A percentile compares a stretch with the other conserved stretches of the same genome.
phyloP scores from a whole-genome alignment of 345 rosid species.

The Linum tenue region DNA sequence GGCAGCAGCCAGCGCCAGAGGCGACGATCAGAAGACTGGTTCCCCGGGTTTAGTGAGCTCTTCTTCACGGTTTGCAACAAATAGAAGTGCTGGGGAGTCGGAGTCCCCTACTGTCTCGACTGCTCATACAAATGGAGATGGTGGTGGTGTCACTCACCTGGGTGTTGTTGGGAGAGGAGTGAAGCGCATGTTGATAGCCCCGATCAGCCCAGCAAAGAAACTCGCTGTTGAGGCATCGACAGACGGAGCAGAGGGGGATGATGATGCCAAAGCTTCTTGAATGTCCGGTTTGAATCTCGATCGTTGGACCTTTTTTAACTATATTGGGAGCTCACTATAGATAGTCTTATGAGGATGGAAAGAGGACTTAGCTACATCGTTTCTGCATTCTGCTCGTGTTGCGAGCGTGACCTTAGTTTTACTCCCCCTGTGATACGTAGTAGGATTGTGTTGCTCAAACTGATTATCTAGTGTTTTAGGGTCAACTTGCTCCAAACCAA shows the following conservation, averaged over 20 bases:
- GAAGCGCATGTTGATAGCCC: constrained; percentile 55
- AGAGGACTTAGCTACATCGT: no score
- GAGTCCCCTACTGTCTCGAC: constrained; percentile 68
- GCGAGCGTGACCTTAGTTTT: no score
- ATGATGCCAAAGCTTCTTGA: no score
- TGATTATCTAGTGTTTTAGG: no score
- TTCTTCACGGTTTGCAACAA: constrained; percentile 42
- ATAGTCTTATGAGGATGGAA: no score
- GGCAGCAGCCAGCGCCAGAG: constrained; percentile 39
- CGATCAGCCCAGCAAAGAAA: constrained; percentile 48
- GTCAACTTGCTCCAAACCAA: no score
- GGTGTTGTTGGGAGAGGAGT: constrained; percentile 96
- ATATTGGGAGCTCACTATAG: no score
- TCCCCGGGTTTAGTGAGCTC: constrained; percentile 39
- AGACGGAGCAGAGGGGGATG: constrained; percentile 15
- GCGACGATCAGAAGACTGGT: constrained; percentile 23
- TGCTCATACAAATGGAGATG: constrained; percentile 55
- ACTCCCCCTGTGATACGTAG: no score
- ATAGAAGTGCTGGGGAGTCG: constrained; percentile 32
- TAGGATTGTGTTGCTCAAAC: no score
- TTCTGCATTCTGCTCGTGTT: no score
- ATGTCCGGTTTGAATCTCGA: no score
- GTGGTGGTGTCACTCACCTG: constrained; percentile 48
- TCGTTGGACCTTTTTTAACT: no score
- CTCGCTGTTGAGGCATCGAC: constrained; percentile 32